Conservation (phyloP, 495 filamentous ascomycete species). For the Xylaria longipes region DNA sequence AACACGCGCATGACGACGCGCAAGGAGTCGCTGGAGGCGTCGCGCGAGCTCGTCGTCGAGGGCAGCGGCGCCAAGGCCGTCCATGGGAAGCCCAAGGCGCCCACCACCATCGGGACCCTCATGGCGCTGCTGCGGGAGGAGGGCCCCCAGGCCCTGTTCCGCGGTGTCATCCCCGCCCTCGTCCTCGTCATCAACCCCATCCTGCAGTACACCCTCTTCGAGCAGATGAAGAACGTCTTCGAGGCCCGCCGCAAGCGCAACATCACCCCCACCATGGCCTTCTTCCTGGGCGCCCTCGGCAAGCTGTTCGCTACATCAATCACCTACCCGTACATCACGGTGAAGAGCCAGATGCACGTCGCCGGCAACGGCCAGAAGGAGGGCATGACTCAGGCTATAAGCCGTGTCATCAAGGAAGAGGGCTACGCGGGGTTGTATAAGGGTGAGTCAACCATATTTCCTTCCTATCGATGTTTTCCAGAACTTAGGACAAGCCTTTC, state of each 20-base stretch:
- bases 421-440: conserved; percentile 91
- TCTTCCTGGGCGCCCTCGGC: conserved; percentile 88
- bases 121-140: conserved; percentile 77
- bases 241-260: conserved; percentile 53
- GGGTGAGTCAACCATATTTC: conserved; percentile 60
- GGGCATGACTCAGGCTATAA: conserved; percentile 75
- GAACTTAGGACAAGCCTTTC: no score
- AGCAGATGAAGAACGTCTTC: conserved; percentile 81
- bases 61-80: conserved; percentile 34
- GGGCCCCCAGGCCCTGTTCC: conserved; percentile 82
- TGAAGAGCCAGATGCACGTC: conserved; percentile 97
- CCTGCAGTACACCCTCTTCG: conserved; percentile 97
- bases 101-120: conserved; percentile 80
- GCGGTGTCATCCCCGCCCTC: conserved; percentile 90
- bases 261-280: conserved; percentile 84
- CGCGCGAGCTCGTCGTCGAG: conserved; percentile 49
- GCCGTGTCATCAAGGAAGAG: conserved; percentile 82
- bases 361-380: conserved; percentile 71
- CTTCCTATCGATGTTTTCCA: background rate
- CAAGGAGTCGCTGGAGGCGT: conserved; percentile 63
- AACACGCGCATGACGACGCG: conserved; percentile 98
- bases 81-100: conserved; percentile 49
- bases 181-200: conserved; percentile 98
- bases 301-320: conserved; percentile 93
- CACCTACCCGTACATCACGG: conserved; percentile 97